Evolutionary conservation across 2,329 filamentous ascomycete genomes (phyloP).

Genomic region (Aspergillaceae sp.): DNA sequence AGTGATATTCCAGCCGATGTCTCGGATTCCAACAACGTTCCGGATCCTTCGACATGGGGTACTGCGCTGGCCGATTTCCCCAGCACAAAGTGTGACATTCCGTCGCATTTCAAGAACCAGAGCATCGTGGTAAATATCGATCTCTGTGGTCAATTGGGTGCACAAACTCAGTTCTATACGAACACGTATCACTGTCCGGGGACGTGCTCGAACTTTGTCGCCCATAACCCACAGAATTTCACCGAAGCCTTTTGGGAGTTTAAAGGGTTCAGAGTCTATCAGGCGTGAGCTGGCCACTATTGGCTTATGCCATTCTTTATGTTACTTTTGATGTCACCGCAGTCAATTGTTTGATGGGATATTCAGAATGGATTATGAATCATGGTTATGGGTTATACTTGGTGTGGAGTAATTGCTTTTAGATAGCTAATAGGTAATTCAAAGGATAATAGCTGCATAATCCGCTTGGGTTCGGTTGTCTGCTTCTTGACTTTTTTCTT

Average conservation of each 20-base stretch:
- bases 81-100: slow-evolving; percentile 52
- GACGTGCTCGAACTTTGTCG: slow-evolving; percentile 51
- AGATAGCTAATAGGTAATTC: too few relatives aligned
- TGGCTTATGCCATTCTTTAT: not conserved
- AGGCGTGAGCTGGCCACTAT: slow-evolving; percentile 14
- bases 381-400: too few relatives aligned
- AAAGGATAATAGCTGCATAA: too few relatives aligned
- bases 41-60: slow-evolving; percentile 56
- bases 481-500: too few relatives aligned
- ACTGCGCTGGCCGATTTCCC: slow-evolving; percentile 57
- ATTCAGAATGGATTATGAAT: too few relatives aligned
- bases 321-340: not conserved
- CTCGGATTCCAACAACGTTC: slow-evolving; percentile 31
- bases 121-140: slow-evolving; percentile 60
- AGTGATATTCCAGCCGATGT: slow-evolving; percentile 46
- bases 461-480: too few relatives aligned
- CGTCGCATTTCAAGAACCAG: slow-evolving; percentile 54
- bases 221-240: slow-evolving; percentile 49
- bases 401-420: too few relatives aligned
- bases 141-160: slow-evolving; percentile 52
- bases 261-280: slow-evolving; percentile 52
- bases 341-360: too few relatives aligned
- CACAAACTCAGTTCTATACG: slow-evolving; percentile 22
- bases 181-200: slow-evolving; percentile 37
- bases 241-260: slow-evolving; percentile 59